Conservation (phyloP, 495 filamentous ascomycete species). For the Cairneyella variabilis region DNA sequence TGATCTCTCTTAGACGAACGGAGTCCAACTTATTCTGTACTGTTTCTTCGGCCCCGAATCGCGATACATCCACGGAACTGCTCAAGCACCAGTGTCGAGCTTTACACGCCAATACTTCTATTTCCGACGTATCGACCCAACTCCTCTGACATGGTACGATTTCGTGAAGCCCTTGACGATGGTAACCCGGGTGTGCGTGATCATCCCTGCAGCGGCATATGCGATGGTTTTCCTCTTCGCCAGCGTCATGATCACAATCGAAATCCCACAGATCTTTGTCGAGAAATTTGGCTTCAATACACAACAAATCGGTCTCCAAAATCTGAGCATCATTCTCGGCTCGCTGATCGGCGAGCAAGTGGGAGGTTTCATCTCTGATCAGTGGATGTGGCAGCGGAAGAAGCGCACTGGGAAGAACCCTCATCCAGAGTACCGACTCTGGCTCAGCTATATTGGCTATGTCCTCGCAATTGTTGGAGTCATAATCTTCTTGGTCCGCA, state of each 20-base stretch:
- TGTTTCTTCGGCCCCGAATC: constrained; percentile 56
- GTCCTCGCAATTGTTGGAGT: constrained; percentile 44
- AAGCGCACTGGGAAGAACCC: constrained; percentile 28
- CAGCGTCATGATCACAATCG: constrained; percentile 46
- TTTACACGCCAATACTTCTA: constrained; percentile 39
- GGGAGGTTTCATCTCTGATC: constrained; percentile 43
- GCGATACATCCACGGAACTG: constrained; percentile 38
- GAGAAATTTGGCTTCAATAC: constrained; percentile 47
- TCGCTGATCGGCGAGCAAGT: constrained; percentile 53
- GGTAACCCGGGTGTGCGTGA: constrained; percentile 34
- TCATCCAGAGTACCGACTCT: constrained; percentile 44
- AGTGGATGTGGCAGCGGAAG: constrained; percentile 40
- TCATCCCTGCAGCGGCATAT: constrained; percentile 45
- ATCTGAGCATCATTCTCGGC: constrained; percentile 48
- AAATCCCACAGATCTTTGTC: constrained; percentile 47
- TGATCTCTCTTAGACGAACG: constrained; percentile 44
- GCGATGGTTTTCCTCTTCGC: constrained; percentile 49
- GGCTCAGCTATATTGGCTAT: constrained; percentile 50
- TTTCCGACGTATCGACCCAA: constrained; percentile 45
- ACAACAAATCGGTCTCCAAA: constrained; percentile 51
- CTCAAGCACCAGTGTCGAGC: constrained; percentile 23
- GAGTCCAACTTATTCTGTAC: constrained; percentile 49
- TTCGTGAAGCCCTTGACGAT: constrained; percentile 45
- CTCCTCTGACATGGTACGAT: constrained; percentile 41
- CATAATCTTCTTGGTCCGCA: constrained; percentile 46